Base-by-base conservation (phyloP, 2,329 filamentous ascomycete species). In the Graphium sp. region DNA sequence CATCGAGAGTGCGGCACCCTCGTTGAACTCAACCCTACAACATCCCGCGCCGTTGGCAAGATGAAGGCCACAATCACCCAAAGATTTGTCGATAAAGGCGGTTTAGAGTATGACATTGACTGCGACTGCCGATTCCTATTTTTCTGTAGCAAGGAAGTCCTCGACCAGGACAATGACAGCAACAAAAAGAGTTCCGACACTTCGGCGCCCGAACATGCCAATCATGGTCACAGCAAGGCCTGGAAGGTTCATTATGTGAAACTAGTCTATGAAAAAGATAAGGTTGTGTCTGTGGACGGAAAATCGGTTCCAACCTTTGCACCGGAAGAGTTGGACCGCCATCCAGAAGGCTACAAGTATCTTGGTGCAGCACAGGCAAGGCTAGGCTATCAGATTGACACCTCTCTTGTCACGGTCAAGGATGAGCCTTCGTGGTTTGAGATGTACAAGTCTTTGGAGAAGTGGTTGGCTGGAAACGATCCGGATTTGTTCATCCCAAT, bases 41-140 rank as follows among this genome's bases (percentile, higher is more conserved):
- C 37, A n/a, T 36, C 37, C 28, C 56, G 58, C 16, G 60, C 58
- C 29, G 45, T 64, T 15, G 58, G 58, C 36, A 62, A 62, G 48
- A 62, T 62, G 59, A 63, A 63, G 49, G 57, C 58, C 7, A 64
- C 60, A 30, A 64, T 62, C 44, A 63, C 59, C 4, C 60, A 64
- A 40, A 56, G 60, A 21, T 62, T 64, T 44, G 38, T 28, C 24
- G 13, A 24, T 10, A 24, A 14, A 7, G 15, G 15, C 15, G 18
- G 26, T 14, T 35, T 47, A 32, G 44, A 51, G 35, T 59, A 52
- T 37, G 59, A 64, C 35, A 53, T 62, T 28, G 60, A 64, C 45
- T 62, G 60, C 41, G 59, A 63, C 43, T 56, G 50, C 35, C 55
- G 55, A 15, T 62, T 62, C 43, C 46, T 60, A 34, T 60, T 61